A percentile compares a stretch with the other conserved stretches of the same genome.
phyloP scores from a whole-genome alignment of 805 yeast species.

The Torulaspora delbrueckii region DNA sequence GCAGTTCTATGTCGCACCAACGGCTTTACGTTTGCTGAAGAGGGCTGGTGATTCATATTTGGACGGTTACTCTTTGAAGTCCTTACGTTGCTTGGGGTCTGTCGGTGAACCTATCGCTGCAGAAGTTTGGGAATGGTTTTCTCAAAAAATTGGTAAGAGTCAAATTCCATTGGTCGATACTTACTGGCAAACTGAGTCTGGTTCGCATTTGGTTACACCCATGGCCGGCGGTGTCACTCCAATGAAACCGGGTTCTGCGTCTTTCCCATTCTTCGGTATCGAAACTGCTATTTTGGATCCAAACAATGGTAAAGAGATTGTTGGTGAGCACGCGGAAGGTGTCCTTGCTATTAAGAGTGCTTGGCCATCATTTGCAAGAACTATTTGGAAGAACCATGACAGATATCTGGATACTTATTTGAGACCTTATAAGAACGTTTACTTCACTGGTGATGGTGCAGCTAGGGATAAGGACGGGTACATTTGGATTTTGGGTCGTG shows the following conservation, averaged over 20 bases:
- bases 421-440: conserved; percentile 74
- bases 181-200: conserved; percentile 87
- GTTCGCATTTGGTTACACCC: conserved; percentile 74
- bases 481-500: conserved; percentile 83
- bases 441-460: conserved; percentile 88
- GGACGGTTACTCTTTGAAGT: conserved; percentile 54
- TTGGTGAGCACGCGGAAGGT: conserved; percentile 72
- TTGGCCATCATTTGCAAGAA: conserved; percentile 86
- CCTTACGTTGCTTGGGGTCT: conserved; percentile 69
- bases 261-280: conserved; percentile 80
- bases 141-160: conserved; percentile 63
- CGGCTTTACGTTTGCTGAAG: conserved; percentile 71
- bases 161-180: conserved; percentile 74
- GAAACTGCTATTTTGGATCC: conserved; percentile 72
- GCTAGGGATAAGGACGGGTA: conserved; percentile 80
- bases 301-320: conserved; percentile 61
- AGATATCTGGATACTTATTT: conserved; percentile 77
- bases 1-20: conserved; percentile 81
- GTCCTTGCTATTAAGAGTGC: conserved; percentile 64
- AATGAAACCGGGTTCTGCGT: conserved; percentile 81
- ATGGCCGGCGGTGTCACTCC: conserved; percentile 72
- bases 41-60: conserved; percentile 66
- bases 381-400: conserved; percentile 72
- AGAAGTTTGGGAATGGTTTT: conserved; percentile 85
- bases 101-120: conserved; percentile 86